Percentiles rank a stretch among this genome's conserved stretches.
Evolutionary conservation across 2,329 filamentous ascomycete genomes (phyloP).

Genomic region (Pseudopithomyces maydicus): DNA sequence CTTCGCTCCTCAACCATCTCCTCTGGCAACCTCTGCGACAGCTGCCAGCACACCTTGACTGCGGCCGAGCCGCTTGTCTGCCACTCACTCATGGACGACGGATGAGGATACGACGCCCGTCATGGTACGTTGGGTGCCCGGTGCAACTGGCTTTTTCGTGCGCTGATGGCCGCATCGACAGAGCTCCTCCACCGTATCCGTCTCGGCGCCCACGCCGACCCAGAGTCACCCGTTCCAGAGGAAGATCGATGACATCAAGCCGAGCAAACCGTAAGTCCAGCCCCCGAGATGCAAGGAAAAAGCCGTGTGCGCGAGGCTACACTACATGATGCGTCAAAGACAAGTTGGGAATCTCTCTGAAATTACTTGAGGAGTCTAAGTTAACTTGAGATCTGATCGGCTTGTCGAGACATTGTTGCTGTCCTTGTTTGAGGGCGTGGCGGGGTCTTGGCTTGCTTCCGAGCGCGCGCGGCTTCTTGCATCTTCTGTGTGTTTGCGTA

Average conservation of each 20-base stretch:
- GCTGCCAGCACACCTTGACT: constrained; percentile 32
- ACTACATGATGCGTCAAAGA: constrained; percentile 80
- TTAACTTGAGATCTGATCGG: constrained; percentile 78
- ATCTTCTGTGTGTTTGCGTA: neutral
- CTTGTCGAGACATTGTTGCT: neutral
- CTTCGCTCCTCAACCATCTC: constrained; percentile 26
- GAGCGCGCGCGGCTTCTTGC: constrained; percentile 19
- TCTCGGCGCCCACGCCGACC: constrained; percentile 72
- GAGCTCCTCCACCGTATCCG: constrained; percentile 72
- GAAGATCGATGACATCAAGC: constrained; percentile 81
- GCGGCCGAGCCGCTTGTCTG: constrained; percentile 35
- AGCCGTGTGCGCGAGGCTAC: constrained; percentile 40
- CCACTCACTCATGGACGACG: constrained; percentile 41
- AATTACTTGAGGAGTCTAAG: constrained; percentile 86
- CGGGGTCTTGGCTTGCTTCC: constrained; percentile 16
- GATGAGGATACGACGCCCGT: constrained; percentile 38
- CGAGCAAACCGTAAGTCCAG: constrained; percentile 80
- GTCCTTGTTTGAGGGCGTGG: too few relatives aligned
- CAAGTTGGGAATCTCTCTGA: constrained; percentile 99
- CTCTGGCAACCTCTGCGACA: constrained; percentile 36
- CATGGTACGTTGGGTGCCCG: constrained; percentile 37
- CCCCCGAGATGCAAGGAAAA: neutral
- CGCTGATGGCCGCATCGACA: constrained; percentile 31
- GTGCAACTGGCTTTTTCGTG: constrained; percentile 10
- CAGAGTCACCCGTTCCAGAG: constrained; percentile 74